Conservation (phyloP, 495 filamentous ascomycete genomes). For the Penicillium daleae region DNA sequence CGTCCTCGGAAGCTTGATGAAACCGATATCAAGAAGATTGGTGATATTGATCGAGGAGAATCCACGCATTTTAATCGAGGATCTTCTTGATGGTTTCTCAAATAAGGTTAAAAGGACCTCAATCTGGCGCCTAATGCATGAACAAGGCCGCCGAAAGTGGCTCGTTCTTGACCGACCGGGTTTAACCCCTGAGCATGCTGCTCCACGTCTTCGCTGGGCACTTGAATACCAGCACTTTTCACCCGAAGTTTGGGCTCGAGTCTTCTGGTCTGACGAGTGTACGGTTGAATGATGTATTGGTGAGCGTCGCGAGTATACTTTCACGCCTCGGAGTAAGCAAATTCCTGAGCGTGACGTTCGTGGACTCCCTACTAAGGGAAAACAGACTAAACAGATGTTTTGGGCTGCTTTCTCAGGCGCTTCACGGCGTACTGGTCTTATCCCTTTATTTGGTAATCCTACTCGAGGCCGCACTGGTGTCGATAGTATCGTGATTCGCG, state of each 20-base stretch:
- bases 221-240: neutral
- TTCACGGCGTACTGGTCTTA: slow-evolving; percentile 8
- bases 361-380: slow-evolving; percentile 3
- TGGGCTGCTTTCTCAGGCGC: slow-evolving; percentile 18
- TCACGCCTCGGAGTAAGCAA: neutral
- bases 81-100: too few relatives aligned
- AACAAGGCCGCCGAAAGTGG: too few relatives aligned
- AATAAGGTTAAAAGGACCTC: too few relatives aligned
- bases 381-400: slow-evolving; percentile 15
- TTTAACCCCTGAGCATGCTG: too few relatives aligned
- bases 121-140: too few relatives aligned
- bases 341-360: neutral
- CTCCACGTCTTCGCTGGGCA: too few relatives aligned
- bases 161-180: too few relatives aligned
- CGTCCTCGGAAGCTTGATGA: too few relatives aligned
- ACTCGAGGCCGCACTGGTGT: neutral
- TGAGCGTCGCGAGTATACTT: neutral
- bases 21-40: too few relatives aligned
- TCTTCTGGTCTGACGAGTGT: slow-evolving; percentile 17
- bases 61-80: too few relatives aligned
- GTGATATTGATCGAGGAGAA: too few relatives aligned
- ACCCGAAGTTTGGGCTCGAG: neutral
- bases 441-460: slow-evolving; percentile 5
- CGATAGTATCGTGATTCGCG: slow-evolving; percentile 1
- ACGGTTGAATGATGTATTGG: neutral